Evolutionary conservation across 352 stramenopile genomes (phyloP).

Genomic region (Phytopythium sindhum): DNA sequence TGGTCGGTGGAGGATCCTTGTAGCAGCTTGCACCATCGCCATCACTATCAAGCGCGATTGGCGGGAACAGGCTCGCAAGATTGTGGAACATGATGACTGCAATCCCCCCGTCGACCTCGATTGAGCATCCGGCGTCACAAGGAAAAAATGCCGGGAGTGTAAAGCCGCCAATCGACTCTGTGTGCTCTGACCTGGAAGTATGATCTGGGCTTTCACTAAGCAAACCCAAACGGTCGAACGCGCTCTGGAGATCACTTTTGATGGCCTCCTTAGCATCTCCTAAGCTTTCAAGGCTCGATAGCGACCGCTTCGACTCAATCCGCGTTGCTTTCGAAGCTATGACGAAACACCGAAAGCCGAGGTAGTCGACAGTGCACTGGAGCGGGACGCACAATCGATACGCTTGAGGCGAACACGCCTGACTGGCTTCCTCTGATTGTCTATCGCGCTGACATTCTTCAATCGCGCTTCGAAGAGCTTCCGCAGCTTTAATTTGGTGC

Average conservation of each 20-base stretch:
- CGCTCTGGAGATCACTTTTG: background rate
- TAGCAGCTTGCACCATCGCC: background rate
- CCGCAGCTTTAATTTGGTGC: constrained; percentile 47
- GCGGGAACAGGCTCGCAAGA: constrained; percentile 31
- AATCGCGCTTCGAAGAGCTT: constrained; percentile 28
- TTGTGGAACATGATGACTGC: constrained; percentile 20
- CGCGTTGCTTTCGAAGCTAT: constrained; percentile 26
- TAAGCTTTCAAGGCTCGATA: background rate
- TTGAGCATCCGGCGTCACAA: constrained; percentile 12
- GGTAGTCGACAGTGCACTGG: constrained; percentile 57
- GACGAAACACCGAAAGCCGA: constrained; percentile 50
- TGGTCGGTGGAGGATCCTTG: background rate
- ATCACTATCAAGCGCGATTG: constrained; percentile 17
- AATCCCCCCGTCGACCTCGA: constrained; percentile 6
- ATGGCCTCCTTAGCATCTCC: background rate
- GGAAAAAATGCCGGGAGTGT: constrained; percentile 19
- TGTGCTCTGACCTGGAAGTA: background rate
- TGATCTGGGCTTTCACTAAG: background rate
- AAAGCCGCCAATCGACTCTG: background rate
- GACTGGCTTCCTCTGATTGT: no score
- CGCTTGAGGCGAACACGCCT: background rate
- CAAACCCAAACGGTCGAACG: background rate
- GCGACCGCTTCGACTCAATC: constrained; percentile 1
- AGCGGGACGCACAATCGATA: constrained; percentile 33
- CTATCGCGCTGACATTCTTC: constrained; percentile 5